These are phyloP conservation scores for Nitzschia sp. DNA, from an alignment of 108 stramenopile species.

Conservation along the genomic window DNA sequence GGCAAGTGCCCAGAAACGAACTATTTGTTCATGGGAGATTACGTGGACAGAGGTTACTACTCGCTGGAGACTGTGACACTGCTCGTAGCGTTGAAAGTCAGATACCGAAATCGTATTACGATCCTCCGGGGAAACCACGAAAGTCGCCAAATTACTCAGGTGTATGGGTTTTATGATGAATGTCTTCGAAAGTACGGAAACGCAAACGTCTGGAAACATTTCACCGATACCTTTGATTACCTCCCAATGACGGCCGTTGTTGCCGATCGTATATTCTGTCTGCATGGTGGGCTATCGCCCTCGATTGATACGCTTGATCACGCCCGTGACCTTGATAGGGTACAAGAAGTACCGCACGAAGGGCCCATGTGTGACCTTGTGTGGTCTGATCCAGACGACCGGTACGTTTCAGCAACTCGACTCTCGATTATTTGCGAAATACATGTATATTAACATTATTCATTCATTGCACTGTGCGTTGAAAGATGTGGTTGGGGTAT, in stretches of 20 bases:
- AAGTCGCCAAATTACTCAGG: constrained; percentile 92
- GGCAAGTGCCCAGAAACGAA: constrained; percentile 84
- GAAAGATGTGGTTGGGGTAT: constrained; percentile 93
- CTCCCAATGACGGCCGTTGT: constrained; percentile 85
- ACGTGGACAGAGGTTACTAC: constrained; percentile 93
- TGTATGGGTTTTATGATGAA: constrained; percentile 92
- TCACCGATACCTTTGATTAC: constrained; percentile 88
- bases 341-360: constrained; percentile 91
- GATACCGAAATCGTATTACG: constrained; percentile 87
- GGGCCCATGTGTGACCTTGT: constrained; percentile 95
- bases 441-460: not conserved
- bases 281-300: constrained; percentile 91
- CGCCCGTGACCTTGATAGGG: constrained; percentile 82
- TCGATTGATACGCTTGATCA: constrained; percentile 88
- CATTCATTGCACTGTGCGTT: not conserved
- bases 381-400: constrained; percentile 98
- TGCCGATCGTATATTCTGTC: constrained; percentile 84
- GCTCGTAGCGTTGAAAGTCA: constrained; percentile 87
- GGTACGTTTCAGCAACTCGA: constrained; percentile 20
- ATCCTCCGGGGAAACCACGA: constrained; percentile 94
- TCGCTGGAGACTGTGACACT: constrained; percentile 93
- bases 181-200: constrained; percentile 70
- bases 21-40: constrained; percentile 94
- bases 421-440: too few species aligned
- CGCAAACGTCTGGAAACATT: constrained; percentile 85